These are phyloP conservation scores for Rhodotorula paludigena DNA, from an alignment of 768 basidiomycete genomes.

Conservation along the genomic window DNA sequence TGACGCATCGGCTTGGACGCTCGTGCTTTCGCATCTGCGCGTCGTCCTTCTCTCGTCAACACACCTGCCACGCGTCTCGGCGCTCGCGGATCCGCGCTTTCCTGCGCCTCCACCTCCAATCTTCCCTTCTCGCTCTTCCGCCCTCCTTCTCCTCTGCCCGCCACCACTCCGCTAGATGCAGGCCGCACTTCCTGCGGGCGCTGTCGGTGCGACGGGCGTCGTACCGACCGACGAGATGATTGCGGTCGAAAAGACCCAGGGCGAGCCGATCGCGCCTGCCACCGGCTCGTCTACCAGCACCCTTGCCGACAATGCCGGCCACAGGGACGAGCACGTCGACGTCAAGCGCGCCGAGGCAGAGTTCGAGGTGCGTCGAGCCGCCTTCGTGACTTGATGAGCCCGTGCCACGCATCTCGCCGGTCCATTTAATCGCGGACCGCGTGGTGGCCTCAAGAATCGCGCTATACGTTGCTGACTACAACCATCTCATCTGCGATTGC, in stretches of 20 bases:
- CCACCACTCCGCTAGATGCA: too few species aligned
- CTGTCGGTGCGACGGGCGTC: background rate
- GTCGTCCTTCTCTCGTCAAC: too few species aligned
- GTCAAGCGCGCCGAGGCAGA: constrained; percentile 35
- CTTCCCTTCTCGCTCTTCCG: too few species aligned
- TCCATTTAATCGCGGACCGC: too few species aligned
- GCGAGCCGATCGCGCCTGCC: background rate
- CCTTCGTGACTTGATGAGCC: background rate
- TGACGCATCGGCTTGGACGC: too few species aligned
- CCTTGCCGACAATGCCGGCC: background rate
- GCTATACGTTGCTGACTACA: too few species aligned
- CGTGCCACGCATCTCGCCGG: background rate
- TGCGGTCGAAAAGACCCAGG: background rate
- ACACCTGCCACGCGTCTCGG: too few species aligned
- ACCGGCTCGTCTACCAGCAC: background rate
- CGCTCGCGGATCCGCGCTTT: too few species aligned
- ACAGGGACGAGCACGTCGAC: constrained; percentile 12
- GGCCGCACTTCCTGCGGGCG: background rate
- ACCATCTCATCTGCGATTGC: background rate
- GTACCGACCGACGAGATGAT: background rate
- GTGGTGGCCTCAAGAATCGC: too few species aligned
- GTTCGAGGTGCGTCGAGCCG: constrained; percentile 29
- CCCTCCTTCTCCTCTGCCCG: too few species aligned
- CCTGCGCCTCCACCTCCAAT: too few species aligned
- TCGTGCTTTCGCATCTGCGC: too few species aligned